Evolutionary conservation across 345 rosid species (phyloP).

Genomic region (Eucalyptus cloeziana): DNA sequence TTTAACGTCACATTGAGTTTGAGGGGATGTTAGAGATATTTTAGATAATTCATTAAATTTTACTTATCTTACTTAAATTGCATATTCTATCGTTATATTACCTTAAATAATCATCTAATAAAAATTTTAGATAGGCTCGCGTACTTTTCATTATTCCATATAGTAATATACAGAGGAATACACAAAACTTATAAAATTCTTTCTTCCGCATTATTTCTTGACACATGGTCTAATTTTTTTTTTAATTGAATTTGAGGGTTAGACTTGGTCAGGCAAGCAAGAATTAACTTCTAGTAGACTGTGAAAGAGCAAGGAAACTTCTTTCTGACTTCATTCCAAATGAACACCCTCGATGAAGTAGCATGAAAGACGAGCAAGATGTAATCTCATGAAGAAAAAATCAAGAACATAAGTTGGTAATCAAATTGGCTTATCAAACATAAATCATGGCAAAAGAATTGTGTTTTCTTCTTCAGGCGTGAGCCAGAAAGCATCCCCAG

Average conservation of each 20-base stretch:
- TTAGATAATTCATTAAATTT: not conserved
- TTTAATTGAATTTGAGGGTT: not conserved
- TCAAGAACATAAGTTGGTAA: no score
- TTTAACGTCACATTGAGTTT: not conserved
- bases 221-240: not conserved
- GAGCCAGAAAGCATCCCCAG: not conserved
- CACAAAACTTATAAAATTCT: not conserved
- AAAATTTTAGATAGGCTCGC: no score
- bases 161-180: not conserved
- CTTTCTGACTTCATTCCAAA: not conserved
- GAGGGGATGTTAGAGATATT: not conserved
- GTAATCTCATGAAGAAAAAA: not conserved
- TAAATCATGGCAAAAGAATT: not conserved
- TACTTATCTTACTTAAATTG: not conserved
- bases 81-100: not conserved
- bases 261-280: not conserved
- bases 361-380: not conserved
- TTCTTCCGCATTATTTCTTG: not conserved
- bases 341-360: not conserved
- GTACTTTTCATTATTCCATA: not conserved
- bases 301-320: not conserved
- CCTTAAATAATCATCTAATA: no score
- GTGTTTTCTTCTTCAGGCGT: not conserved
- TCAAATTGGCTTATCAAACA: no score
- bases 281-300: not conserved